These are phyloP conservation scores for Diaporthe helianthi DNA, from an alignment of 2,329 filamentous ascomycete species.

Conservation along the genomic window DNA sequence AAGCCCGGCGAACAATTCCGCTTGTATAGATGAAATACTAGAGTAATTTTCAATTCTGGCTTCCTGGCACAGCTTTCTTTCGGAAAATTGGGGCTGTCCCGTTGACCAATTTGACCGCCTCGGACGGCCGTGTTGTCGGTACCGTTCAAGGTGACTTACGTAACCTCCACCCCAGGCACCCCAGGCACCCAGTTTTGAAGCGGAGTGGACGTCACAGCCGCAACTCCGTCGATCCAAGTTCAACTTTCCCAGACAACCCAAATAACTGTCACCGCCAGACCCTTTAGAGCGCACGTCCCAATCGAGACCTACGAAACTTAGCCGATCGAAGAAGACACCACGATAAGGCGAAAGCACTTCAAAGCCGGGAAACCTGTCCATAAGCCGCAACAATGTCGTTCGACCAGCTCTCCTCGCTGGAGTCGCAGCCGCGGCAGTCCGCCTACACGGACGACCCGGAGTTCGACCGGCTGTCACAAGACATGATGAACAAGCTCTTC, in stretches of 20 bases:
- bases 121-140: too few species aligned
- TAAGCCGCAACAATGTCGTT: constrained; percentile 75
- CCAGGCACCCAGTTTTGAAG: constrained; percentile 22
- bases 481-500: constrained; percentile 88
- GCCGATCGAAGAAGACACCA: not conserved
- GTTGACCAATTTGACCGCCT: too few species aligned
- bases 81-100: too few species aligned
- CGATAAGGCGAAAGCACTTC: not conserved
- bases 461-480: constrained; percentile 82
- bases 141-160: not conserved
- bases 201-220: constrained; percentile 30
- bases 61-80: too few species aligned
- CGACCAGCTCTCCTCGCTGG: constrained; percentile 82
- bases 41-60: too few species aligned
- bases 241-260: constrained; percentile 15
- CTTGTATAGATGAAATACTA: too few species aligned
- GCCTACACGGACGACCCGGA: constrained; percentile 91
- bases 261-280: not conserved
- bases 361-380: too few species aligned
- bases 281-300: not conserved
- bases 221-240: not conserved
- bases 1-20: too few species aligned
- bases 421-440: constrained; percentile 70
- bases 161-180: not conserved
- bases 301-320: not conserved